A percentile compares a stretch with the other conserved stretches of the same genome.
Conservation (phyloP, 2,329 filamentous ascomycete genomes). For the Colletotrichum tofieldiae region DNA sequence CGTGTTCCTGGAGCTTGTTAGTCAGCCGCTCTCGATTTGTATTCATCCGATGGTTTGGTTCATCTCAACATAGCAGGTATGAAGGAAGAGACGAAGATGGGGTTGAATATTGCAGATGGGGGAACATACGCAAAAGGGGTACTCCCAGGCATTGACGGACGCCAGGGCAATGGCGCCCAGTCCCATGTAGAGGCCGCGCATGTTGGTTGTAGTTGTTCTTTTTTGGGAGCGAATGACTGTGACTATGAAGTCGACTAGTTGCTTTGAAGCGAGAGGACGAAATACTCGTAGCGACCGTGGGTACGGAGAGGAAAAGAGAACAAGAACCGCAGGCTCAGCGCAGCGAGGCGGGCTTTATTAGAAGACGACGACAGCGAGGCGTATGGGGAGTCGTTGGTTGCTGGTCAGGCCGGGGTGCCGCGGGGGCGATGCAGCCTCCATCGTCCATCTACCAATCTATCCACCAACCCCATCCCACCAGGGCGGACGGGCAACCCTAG, state of each 20-base stretch:
- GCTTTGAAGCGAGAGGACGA: conserved; percentile 52
- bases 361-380: not conserved
- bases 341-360: conserved; percentile 20
- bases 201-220: conserved; percentile 46
- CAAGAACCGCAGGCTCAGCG: not conserved
- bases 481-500: not conserved
- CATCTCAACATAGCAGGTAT: no score
- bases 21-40: not conserved
- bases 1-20: conserved; percentile 44
- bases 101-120: not conserved
- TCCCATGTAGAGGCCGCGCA: conserved; percentile 52
- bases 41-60: not conserved
- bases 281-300: conserved; percentile 17
- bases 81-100: not conserved
- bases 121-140: conserved; percentile 48
- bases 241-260: conserved; percentile 44
- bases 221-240: conserved; percentile 49
- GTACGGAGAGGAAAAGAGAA: conserved; percentile 2
- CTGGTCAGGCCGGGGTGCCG: not conserved
- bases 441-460: conserved; percentile 37
- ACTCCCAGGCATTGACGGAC: conserved; percentile 48
- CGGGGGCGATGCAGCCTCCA: conserved; percentile 5
- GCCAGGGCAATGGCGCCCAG: conserved; percentile 52
- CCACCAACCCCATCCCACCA: conserved; percentile 45
- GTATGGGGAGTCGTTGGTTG: not conserved